phyloP scores from a whole-genome alignment of 257 asterid genomes.

The Solanum lignicaule region DNA sequence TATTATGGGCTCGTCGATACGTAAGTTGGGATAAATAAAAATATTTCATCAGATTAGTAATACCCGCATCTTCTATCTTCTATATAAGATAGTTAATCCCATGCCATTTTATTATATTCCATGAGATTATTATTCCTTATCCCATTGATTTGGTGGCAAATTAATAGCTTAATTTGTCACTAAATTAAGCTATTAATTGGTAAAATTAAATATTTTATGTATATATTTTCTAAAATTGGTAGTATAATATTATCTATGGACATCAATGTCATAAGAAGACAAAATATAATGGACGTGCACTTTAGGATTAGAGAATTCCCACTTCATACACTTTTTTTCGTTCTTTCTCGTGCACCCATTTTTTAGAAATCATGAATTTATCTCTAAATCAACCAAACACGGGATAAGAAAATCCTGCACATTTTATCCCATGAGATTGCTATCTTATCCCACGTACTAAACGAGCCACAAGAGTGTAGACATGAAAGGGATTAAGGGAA shows the following conservation, averaged over 20 bases:
- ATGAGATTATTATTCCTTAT: too few relatives aligned
- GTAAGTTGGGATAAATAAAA: neutral
- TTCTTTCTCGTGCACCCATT: neutral
- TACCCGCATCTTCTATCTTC: too few relatives aligned
- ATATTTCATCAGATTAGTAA: neutral
- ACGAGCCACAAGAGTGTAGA: neutral
- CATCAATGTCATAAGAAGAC: too few relatives aligned
- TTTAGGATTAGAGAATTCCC: neutral
- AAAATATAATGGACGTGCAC: too few relatives aligned
- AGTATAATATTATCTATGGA: too few relatives aligned
- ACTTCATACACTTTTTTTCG: too few relatives aligned
- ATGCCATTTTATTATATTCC: too few relatives aligned
- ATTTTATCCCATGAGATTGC: neutral
- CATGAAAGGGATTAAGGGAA: neutral
- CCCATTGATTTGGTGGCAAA: too few relatives aligned
- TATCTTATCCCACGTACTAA: neutral
- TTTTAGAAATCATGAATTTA: neutral
- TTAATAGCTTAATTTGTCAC: too few relatives aligned
- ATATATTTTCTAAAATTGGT: too few relatives aligned
- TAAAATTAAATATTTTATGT: fast-evolving
- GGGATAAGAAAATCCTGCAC: neutral
- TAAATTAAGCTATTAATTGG: too few relatives aligned
- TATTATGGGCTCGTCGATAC: neutral
- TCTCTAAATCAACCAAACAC: neutral
- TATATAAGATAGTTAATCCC: too few relatives aligned